Evolutionary conservation across 75 land plant species (phyloP), one percentile per base, ranked within the genome.

Genomic region (Sequoiadendron giganteum): DNA sequence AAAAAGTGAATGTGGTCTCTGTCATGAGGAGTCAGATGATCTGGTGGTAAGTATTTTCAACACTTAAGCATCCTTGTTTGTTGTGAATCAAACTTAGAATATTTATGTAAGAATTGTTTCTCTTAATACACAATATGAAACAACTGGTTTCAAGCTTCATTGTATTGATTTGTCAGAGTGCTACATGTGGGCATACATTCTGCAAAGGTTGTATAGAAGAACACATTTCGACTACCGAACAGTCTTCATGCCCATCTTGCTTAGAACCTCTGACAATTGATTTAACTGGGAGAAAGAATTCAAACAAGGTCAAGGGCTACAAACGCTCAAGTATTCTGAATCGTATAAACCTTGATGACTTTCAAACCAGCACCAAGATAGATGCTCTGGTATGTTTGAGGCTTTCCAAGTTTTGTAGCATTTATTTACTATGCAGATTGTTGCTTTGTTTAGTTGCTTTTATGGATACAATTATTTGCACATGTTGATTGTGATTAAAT

Each of bases 281-380:
- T 84, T 88, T 96, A 4, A 92, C 93, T 2, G 40, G 88, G 21
- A 92, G 87, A 40, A 86, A n/a, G n/a, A 87, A 68, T 52, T 4
- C 42, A 73, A 86, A 91, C 43, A 89, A 88, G 3, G 42, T 89
- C 18, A 93, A 92, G 78, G 96, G 96, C 34, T 94, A 86, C 75
- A 95, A 86, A 82, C 84, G 88, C 30, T 86, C 93, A 18, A 93
- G 98, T 86, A 97, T 97, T 78, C 84, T 97, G 52, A 92, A 90
- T 87, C 90, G 92, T 61, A 90, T 96, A 48, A 72, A 88, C 58
- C 90, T 94, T 58, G 91, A 92, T 1, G 82, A 94, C 42, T 97
- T 97, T 88, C 92, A 95, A 86, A 93, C 96, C 28, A 96, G 98
- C 88, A 97, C 98, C 52, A 97, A 97, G 87, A 97, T 97, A 84